Percentiles rank a stretch among this genome's conserved stretches.
Evolutionary conservation across 2,329 filamentous ascomycete species (phyloP).

Genomic region (Colletotrichum theobromicola): DNA sequence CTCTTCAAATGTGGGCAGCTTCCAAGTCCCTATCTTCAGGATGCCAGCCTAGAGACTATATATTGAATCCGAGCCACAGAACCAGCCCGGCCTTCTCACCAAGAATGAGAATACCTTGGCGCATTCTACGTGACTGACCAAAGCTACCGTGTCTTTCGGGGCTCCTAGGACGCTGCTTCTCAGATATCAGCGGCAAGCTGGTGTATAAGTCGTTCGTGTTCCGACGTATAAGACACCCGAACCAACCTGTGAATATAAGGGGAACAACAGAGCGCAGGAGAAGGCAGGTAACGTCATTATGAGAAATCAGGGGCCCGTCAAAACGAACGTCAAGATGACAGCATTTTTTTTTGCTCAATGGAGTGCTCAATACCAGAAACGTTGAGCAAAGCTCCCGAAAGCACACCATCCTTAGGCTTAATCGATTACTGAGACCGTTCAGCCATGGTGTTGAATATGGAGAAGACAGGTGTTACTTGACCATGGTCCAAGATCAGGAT

Average conservation of each 20-base stretch:
- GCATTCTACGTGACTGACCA: too few species aligned
- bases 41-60: not conserved
- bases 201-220: accelerated
- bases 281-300: too few species aligned
- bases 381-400: too few species aligned
- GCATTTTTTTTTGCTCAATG: too few species aligned
- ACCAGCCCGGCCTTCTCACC: not conserved
- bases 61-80: not conserved
- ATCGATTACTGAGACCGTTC: too few species aligned
- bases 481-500: too few species aligned
- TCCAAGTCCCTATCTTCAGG: not conserved
- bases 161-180: too few species aligned
- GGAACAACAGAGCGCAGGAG: not conserved
- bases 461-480: too few species aligned
- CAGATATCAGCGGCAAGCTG: not conserved
- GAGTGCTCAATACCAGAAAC: too few species aligned
- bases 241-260: not conserved
- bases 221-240: not conserved
- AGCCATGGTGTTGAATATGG: too few species aligned
- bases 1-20: not conserved
- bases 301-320: not conserved
- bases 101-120: not conserved
- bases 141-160: too few species aligned
- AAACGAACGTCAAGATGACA: not conserved
- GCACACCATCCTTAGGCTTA: too few species aligned